phyloP scores from a whole-genome alignment of 1,284 basidiomycete genomes.

The Psilocybe mexicana region DNA sequence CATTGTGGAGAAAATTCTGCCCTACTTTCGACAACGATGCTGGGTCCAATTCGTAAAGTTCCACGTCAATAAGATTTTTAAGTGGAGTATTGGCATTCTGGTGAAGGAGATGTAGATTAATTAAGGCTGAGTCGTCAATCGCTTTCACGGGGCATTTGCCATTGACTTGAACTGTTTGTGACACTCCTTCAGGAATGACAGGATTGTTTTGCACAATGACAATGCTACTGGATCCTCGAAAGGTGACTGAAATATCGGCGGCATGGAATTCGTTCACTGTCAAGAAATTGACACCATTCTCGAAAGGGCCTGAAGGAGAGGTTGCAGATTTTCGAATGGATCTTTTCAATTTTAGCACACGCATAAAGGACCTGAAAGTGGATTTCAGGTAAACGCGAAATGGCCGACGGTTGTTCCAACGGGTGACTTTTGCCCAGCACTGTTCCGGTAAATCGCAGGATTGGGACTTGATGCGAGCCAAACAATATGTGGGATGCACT shows the following conservation, averaged over 20 bases:
- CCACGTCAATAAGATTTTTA: conserved; percentile 31
- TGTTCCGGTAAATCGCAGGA: conserved; percentile 33
- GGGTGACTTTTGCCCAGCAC: conserved; percentile 56
- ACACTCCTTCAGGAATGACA: conserved; percentile 21
- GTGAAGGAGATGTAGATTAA: conserved; percentile 33
- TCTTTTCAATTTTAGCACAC: conserved; percentile 30
- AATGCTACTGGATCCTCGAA: conserved; percentile 21
- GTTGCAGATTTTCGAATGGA: conserved; percentile 24
- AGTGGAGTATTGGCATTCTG: conserved; percentile 30
- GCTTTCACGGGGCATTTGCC: conserved; percentile 26
- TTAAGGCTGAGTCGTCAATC: conserved; percentile 36
- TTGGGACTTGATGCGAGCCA: conserved; percentile 43
- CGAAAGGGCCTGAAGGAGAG: conserved; percentile 10
- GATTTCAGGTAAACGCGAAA: conserved; percentile 40
- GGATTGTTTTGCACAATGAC: conserved; percentile 30
- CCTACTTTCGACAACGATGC: conserved; percentile 29
- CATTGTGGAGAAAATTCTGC: conserved; percentile 29
- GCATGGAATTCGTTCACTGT: conserved; percentile 27
- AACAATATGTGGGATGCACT: conserved; percentile 58
- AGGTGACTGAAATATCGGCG: conserved; percentile 34
- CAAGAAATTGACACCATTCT: conserved; percentile 29
- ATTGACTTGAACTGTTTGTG: conserved; percentile 23
- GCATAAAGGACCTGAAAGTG: conserved; percentile 29
- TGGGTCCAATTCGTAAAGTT: conserved; percentile 33
- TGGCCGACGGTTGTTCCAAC: conserved; percentile 54